These are phyloP conservation scores for Penicillium soppii DNA, from an alignment of 495 filamentous ascomycete species.

Conservation along the genomic window DNA sequence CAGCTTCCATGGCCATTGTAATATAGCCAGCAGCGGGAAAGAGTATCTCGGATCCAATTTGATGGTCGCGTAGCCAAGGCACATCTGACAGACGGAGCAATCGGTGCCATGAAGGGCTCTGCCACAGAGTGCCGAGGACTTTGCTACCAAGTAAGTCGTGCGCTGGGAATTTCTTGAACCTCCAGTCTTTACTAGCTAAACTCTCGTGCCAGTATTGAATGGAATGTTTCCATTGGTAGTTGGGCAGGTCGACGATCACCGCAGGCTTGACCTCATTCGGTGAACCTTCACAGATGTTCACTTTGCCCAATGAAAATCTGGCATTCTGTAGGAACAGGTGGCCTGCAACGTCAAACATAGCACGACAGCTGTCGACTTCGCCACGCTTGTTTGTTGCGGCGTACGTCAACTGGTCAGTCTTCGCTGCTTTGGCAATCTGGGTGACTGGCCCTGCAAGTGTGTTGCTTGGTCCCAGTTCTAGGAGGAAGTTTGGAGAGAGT, in stretches of 20 bases:
- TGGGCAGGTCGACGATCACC: slow-evolving; percentile 12
- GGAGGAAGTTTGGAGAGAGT: not conserved
- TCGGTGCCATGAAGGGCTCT: slow-evolving; percentile 28
- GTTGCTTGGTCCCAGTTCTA: not conserved
- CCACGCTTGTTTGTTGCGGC: too few species aligned
- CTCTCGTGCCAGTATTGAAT: slow-evolving; percentile 48
- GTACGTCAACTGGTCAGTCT: too few species aligned
- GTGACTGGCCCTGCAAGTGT: not conserved
- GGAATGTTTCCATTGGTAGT: slow-evolving; percentile 19
- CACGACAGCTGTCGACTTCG: too few species aligned
- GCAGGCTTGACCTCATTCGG: too few species aligned
- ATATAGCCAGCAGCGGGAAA: slow-evolving; percentile 61
- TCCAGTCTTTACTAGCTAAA: slow-evolving; percentile 33
- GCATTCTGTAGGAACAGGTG: too few species aligned
- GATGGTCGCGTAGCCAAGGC: slow-evolving; percentile 35
- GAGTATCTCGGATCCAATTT: slow-evolving; percentile 38
- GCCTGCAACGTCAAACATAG: too few species aligned
- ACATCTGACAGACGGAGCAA: slow-evolving; percentile 28
- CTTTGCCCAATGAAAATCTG: too few species aligned
- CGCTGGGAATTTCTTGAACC: slow-evolving; percentile 23
- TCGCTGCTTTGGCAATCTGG: not conserved
- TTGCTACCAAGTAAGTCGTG: slow-evolving; percentile 30
- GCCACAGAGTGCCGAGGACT: slow-evolving; percentile 1
- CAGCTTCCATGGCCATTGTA: slow-evolving; percentile 40
- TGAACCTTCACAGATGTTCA: too few species aligned